These are phyloP conservation scores for Westerdykella aurantiaca DNA, from an alignment of 2,329 filamentous ascomycete species.

Conservation along the genomic window DNA sequence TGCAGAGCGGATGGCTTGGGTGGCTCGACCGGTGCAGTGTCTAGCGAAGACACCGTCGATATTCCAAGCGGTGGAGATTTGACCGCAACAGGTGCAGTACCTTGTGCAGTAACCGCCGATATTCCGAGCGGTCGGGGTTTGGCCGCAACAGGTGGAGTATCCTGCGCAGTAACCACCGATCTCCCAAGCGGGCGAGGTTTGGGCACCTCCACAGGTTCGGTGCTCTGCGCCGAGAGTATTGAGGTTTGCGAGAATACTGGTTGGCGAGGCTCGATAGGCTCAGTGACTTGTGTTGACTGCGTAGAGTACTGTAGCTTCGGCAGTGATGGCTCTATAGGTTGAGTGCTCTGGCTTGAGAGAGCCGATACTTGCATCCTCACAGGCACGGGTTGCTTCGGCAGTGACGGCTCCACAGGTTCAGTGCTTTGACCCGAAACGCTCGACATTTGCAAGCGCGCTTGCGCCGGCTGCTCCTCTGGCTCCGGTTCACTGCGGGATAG, in stretches of 20 bases:
- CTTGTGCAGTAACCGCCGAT: constrained; percentile 5
- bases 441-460: constrained; percentile 8
- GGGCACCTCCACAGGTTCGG: constrained; percentile 10
- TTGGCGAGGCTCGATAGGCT: constrained; percentile 10
- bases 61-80: neutral
- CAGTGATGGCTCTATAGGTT: neutral
- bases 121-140: neutral
- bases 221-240: constrained; percentile 1
- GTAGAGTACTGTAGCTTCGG: neutral
- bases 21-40: constrained; percentile 14
- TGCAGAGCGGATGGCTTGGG: constrained; percentile 5
- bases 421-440: constrained; percentile 11
- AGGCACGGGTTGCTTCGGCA: constrained; percentile 1
- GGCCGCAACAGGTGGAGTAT: constrained; percentile 4
- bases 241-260: constrained; percentile 11
- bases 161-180: constrained; percentile 2
- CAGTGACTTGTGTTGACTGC: constrained; percentile 4
- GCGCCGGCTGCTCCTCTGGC: constrained; percentile 1
- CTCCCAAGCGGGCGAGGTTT: constrained; percentile 1
- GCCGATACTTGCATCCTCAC: constrained; percentile 9
- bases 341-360: constrained; percentile 8
- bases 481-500: neutral
- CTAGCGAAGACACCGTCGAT: constrained; percentile 6
- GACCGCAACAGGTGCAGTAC: constrained; percentile 3
- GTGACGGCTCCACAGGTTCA: constrained; percentile 10